Percentiles rank a stretch among this genome's conserved stretches.
phyloP scores from a whole-genome alignment of 192 early-diverging fungal species.

The Coemansia sp. region DNA sequence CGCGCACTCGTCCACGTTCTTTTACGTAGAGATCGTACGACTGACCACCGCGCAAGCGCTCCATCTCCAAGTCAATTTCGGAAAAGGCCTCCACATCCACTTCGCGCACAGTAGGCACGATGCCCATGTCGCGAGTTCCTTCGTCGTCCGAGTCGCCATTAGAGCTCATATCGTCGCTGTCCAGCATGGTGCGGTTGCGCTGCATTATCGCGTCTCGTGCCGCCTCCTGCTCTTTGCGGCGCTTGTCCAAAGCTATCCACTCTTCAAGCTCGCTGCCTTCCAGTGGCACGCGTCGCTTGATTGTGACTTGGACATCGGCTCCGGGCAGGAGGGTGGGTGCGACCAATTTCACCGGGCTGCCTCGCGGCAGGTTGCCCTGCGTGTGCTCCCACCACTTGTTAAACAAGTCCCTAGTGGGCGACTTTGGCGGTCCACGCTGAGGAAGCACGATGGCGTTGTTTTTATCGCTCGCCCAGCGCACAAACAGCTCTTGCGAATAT shows the following conservation, averaged over 20 bases:
- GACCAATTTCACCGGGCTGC: constrained; percentile 14
- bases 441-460: constrained; percentile 74
- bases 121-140: constrained; percentile 20
- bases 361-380: constrained; percentile 9
- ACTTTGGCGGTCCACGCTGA: constrained; percentile 70
- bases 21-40: constrained; percentile 81
- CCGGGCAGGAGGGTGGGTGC: constrained; percentile 28
- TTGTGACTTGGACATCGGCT: constrained; percentile 27
- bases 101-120: constrained; percentile 56
- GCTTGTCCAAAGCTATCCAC: constrained; percentile 62
- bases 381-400: constrained; percentile 39
- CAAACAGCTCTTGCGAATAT: constrained; percentile 75
- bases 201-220: constrained; percentile 66
- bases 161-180: constrained; percentile 68
- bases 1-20: constrained; percentile 68
- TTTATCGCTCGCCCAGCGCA: constrained; percentile 60
- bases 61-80: constrained; percentile 52
- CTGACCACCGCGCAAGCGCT: constrained; percentile 55
- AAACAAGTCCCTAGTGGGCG: constrained; percentile 67
- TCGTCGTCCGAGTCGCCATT: constrained; percentile 39
- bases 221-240: constrained; percentile 68
- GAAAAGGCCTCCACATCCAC: constrained; percentile 45
- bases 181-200: constrained; percentile 67
- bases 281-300: constrained; percentile 70
- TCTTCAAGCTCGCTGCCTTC: constrained; percentile 82